A percentile compares a stretch with the other conserved stretches of the same genome.
phyloP scores from a whole-genome alignment of 495 filamentous ascomycete species.

The Daldinia caldariorum region DNA sequence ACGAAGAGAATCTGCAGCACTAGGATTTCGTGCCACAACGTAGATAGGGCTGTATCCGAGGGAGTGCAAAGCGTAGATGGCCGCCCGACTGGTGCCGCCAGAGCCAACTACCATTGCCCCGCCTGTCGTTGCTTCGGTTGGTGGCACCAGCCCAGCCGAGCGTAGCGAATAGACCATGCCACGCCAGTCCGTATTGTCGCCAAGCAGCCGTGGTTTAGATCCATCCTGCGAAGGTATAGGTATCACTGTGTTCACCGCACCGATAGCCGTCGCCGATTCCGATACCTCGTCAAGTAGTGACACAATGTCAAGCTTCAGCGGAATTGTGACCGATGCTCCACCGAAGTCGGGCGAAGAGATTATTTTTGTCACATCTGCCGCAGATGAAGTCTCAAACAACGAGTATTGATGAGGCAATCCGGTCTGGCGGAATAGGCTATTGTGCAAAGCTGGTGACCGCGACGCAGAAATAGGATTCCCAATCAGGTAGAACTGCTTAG shows the following conservation, averaged over 20 bases:
- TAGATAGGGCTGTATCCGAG: slow-evolving; percentile 90
- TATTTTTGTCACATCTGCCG: slow-evolving; percentile 69
- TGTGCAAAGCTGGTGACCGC: slow-evolving; percentile 88
- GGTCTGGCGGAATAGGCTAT: slow-evolving; percentile 77
- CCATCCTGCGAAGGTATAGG: slow-evolving; percentile 42
- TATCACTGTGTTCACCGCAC: slow-evolving; percentile 95
- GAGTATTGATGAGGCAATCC: slow-evolving; percentile 90
- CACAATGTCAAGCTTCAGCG: slow-evolving; percentile 90
- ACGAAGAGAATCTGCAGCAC: slow-evolving; percentile 72
- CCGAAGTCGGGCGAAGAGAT: slow-evolving; percentile 82
- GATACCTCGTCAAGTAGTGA: slow-evolving; percentile 80
- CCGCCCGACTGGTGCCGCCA: slow-evolving; percentile 91
- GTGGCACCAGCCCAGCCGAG: slow-evolving; percentile 68
- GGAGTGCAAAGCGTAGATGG: slow-evolving; percentile 84
- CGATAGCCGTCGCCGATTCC: slow-evolving; percentile 81
- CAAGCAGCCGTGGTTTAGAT: slow-evolving; percentile 66
- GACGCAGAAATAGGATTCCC: slow-evolving; percentile 84
- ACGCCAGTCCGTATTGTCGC: slow-evolving; percentile 96
- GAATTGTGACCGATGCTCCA: slow-evolving; percentile 94
- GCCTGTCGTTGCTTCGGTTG: slow-evolving; percentile 46
- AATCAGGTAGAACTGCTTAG: slow-evolving; percentile 84
- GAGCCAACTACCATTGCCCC: slow-evolving; percentile 83
- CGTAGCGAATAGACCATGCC: slow-evolving; percentile 89
- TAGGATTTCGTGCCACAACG: slow-evolving; percentile 78
- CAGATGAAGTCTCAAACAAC: slow-evolving; percentile 78